phyloP scores from a whole-genome alignment of 2,329 filamentous ascomycete genomes.

The Intubia oerlemansii region DNA sequence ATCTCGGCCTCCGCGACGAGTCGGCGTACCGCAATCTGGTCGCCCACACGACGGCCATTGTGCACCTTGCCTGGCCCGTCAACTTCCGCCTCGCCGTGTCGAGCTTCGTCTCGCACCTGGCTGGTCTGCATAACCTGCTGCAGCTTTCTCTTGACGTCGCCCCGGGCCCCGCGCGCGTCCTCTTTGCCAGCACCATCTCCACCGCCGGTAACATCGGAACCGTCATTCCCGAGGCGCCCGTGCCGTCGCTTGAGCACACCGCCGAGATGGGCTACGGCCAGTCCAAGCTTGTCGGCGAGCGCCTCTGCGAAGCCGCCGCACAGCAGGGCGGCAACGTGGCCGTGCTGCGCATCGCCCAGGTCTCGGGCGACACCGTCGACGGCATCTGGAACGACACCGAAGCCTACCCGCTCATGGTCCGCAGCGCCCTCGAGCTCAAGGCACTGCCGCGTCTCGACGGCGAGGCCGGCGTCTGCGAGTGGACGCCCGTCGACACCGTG shows the following conservation, averaged over 20 bases:
- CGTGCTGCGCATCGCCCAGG: conserved; percentile 26
- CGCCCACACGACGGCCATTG: conserved; percentile 16
- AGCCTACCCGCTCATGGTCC: conserved; percentile 29
- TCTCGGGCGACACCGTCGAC: conserved; percentile 22
- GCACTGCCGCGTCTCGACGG: conserved; percentile 21
- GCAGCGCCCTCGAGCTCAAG: conserved; percentile 20
- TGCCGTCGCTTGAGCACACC: conserved; percentile 1
- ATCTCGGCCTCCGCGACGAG: conserved; percentile 15
- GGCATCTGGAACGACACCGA: conserved; percentile 30
- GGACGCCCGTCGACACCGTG: conserved; percentile 24
- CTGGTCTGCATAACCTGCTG: conserved; percentile 19
- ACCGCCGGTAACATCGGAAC: conserved; percentile 2
- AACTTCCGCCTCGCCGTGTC: conserved; percentile 26
- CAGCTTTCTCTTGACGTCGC: conserved; percentile 11
- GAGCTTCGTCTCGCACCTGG: conserved; percentile 23
- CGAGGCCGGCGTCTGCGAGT: conserved; percentile 15
- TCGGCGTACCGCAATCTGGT: conserved; percentile 11
- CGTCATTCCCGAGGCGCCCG: conserved; percentile 3
- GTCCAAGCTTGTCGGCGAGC: conserved; percentile 6
- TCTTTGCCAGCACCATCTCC: conserved; percentile 8
- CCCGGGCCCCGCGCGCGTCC: conserved; percentile 3
- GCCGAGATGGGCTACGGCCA: conserved; percentile 5
- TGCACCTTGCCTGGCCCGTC: conserved; percentile 27
- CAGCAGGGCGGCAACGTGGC: conserved; percentile 8
- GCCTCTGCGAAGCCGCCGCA: conserved; percentile 5